Evolutionary conservation across 768 basidiomycete species (phyloP).

Genomic region (Pholiota molesta): DNA sequence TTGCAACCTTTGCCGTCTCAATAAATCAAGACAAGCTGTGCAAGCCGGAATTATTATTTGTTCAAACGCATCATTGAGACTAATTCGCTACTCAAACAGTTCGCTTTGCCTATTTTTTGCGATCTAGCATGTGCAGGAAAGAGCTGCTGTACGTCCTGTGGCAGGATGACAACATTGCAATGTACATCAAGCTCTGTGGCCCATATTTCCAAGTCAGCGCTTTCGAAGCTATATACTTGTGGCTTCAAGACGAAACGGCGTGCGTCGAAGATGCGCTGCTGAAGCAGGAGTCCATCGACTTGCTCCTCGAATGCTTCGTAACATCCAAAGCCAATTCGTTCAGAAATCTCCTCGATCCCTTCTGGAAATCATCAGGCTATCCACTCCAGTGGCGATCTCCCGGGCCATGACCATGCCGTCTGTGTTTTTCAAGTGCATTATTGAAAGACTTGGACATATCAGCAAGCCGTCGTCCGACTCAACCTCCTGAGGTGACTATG

Average conservation of each 20-base stretch:
- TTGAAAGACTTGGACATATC: slow-evolving; percentile 74
- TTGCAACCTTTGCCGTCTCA: slow-evolving; percentile 95
- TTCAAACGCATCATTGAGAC: slow-evolving; percentile 84
- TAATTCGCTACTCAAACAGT: slow-evolving; percentile 93
- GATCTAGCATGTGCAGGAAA: slow-evolving; percentile 96
- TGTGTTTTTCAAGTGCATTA: slow-evolving; percentile 84
- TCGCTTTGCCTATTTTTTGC: slow-evolving; percentile 95
- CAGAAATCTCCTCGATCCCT: slow-evolving; percentile 89
- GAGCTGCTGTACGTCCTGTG: slow-evolving; percentile 88
- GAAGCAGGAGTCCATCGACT: slow-evolving; percentile 64
- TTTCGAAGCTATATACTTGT: slow-evolving; percentile 86
- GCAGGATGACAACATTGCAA: slow-evolving; percentile 87
- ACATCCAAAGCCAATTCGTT: slow-evolving; percentile 87
- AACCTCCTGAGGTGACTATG: slow-evolving; percentile 75
- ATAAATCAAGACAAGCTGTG: slow-evolving; percentile 93
- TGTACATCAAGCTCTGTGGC: slow-evolving; percentile 80
- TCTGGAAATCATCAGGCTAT: slow-evolving; percentile 88
- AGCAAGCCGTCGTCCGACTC: slow-evolving; percentile 84
- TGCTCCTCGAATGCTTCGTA: slow-evolving; percentile 79
- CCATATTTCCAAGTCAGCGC: slow-evolving; percentile 93
- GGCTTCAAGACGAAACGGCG: slow-evolving; percentile 95
- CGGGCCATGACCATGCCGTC: slow-evolving; percentile 66
- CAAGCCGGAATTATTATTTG: slow-evolving; percentile 94
- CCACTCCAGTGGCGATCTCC: slow-evolving; percentile 69
- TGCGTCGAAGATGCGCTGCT: slow-evolving; percentile 89